Percentiles rank a stretch among this genome's conserved stretches.
phyloP scores from a whole-genome alignment of 75 land plant genomes.

The Ceratopteris richardii region DNA sequence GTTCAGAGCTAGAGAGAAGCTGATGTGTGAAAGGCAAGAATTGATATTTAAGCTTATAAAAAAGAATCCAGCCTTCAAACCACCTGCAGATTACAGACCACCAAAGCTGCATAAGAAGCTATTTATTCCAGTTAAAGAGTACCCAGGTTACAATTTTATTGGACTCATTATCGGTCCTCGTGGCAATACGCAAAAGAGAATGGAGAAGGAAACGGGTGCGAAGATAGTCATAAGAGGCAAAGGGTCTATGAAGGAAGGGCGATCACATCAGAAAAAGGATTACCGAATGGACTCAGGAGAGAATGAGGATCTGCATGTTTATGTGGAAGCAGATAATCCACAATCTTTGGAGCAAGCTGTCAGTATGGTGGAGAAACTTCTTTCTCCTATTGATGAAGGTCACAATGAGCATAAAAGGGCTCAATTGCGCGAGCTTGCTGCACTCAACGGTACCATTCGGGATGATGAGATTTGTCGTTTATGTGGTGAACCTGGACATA shows the following conservation, averaged over 20 bases:
- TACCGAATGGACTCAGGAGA: conserved; percentile 13
- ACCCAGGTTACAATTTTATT: conserved; percentile 48
- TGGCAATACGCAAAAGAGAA: conserved; percentile 35
- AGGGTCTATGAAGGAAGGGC: conserved; percentile 33
- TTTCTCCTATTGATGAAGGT: conserved; percentile 27
- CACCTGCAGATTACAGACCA: conserved; percentile 24
- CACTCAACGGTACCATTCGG: conserved; percentile 16
- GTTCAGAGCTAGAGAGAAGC: conserved; percentile 15
- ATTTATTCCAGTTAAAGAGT: conserved; percentile 44
- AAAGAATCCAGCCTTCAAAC: conserved; percentile 26
- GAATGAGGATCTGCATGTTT: conserved; percentile 47
- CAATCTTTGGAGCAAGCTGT: conserved; percentile 35
- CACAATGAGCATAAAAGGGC: conserved; percentile 18
- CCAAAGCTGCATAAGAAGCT: conserved; percentile 38
- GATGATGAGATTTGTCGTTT: conserved; percentile 4
- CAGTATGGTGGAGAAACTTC: conserved; percentile 41
- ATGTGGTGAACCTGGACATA: conserved; percentile 22
- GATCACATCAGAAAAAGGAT: conserved; percentile 19
- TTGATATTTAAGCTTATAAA: conserved; percentile 27
- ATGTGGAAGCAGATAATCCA: conserved; percentile 38
- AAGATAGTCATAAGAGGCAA: conserved; percentile 35
- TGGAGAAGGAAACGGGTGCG: conserved; percentile 52
- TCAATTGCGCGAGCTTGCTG: conserved; percentile 30
- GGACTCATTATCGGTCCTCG: conserved; percentile 48
- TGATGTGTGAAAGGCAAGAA: conserved; percentile 17